phyloP scores from a whole-genome alignment of 1,139 yeast genomes.

The Taphrina pruni region DNA sequence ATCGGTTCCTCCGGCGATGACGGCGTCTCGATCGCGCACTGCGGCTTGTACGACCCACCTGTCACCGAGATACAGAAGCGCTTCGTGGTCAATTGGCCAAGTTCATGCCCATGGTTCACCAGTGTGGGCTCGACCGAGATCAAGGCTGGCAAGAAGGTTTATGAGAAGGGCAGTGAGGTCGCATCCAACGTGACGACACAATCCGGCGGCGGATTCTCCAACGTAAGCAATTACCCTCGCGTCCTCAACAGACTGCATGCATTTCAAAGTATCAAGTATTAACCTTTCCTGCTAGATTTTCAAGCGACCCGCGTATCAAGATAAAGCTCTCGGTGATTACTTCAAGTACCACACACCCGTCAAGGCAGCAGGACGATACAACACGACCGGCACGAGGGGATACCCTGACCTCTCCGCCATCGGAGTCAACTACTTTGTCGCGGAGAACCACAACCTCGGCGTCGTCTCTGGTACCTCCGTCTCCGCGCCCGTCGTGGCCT shows the following conservation, averaged over 20 bases:
- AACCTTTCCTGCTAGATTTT: not conserved
- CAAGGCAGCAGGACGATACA: conserved; percentile 15
- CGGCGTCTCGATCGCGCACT: conserved; percentile 7
- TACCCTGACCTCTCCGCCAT: conserved; percentile 30
- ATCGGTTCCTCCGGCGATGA: conserved; percentile 8
- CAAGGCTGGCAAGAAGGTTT: not conserved
- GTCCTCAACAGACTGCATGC: too few relatives aligned
- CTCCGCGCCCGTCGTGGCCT: conserved; percentile 16
- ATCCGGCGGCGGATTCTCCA: conserved; percentile 37
- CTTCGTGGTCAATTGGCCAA: conserved; percentile 20
- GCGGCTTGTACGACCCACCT: conserved; percentile 15
- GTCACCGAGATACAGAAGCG: conserved; percentile 8
- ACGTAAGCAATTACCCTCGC: not conserved
- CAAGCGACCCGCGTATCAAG: conserved; percentile 18
- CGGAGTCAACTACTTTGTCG: conserved; percentile 20
- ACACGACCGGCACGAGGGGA: conserved; percentile 12
- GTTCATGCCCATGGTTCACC: conserved; percentile 28
- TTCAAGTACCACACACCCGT: conserved; percentile 9
- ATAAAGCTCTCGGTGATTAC: conserved; percentile 7
- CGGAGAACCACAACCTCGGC: conserved; percentile 5
- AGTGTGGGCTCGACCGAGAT: conserved; percentile 27
- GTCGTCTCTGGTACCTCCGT: conserved; percentile 22
- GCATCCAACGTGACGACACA: not conserved
- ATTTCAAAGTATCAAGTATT: too few relatives aligned
- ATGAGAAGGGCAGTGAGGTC: not conserved